Percentiles rank a stretch among this genome's conserved stretches.
Conservation (phyloP, 164 flowering plant genomes). For the Vitis riparia region DNA sequence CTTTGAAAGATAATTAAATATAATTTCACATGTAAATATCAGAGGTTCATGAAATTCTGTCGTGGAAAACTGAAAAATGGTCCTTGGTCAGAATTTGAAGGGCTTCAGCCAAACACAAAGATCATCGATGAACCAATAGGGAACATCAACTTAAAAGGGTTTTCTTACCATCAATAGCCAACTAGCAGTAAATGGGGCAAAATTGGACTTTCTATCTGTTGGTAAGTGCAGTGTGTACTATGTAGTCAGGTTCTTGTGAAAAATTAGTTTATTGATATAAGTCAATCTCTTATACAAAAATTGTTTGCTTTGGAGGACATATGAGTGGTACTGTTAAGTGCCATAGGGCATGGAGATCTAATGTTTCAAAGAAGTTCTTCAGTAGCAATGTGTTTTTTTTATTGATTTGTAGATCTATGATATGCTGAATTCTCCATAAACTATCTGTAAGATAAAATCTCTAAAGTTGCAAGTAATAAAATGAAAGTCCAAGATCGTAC, state of each 20-base stretch:
- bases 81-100: constrained; percentile 96
- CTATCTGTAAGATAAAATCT: too few species aligned
- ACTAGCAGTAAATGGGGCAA: constrained; percentile 89
- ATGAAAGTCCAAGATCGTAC: too few species aligned
- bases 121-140: constrained; percentile 79
- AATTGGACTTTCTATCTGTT: constrained; percentile 81
- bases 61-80: constrained; percentile 72
- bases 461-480: too few species aligned
- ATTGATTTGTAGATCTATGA: too few species aligned
- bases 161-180: constrained; percentile 97
- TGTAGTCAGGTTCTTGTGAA: background rate
- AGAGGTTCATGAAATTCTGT: constrained; percentile 75
- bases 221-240: constrained; percentile 45
- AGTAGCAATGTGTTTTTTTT: too few species aligned
- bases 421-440: too few species aligned
- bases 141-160: constrained; percentile 67
- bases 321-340: too few species aligned
- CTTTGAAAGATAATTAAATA: background rate
- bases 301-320: too few species aligned
- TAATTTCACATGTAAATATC: constrained; percentile 13
- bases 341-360: too few species aligned
- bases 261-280: too few species aligned
- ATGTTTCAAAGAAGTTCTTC: too few species aligned
- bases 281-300: too few species aligned
- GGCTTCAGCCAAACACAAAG: constrained; percentile 91